Evolutionary conservation across 2,329 filamentous ascomycete genomes (phyloP).

Genomic region (Penicillium sp.): DNA sequence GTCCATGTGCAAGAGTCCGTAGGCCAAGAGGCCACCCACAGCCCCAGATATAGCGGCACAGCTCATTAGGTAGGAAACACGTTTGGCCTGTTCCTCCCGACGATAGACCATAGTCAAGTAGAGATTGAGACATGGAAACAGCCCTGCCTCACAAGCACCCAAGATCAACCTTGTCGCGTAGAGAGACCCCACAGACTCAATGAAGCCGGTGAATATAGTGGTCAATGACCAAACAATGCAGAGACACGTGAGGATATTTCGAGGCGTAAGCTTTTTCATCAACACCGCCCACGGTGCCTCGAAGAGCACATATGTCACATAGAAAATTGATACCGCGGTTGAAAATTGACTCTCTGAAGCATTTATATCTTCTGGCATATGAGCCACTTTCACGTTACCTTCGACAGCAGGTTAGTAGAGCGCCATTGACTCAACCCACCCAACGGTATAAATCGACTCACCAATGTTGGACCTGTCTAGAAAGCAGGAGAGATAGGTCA

Average conservation of each 20-base stretch:
- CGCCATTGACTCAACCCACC: no score
- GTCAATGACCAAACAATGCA: slow-evolving; percentile 52
- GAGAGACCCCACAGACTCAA: slow-evolving; percentile 42
- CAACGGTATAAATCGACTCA: slow-evolving; percentile 11
- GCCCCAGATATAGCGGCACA: slow-evolving; percentile 43
- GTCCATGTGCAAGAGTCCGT: slow-evolving; percentile 47
- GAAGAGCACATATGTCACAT: slow-evolving; percentile 53
- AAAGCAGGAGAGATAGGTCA: slow-evolving; percentile 58
- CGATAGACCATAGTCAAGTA: slow-evolving; percentile 46
- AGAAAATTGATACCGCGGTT: slow-evolving; percentile 55
- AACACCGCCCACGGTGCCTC: slow-evolving; percentile 51
- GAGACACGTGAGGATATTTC: slow-evolving; percentile 42
- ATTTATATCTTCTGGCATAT: slow-evolving; percentile 50
- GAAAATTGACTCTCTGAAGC: slow-evolving; percentile 46
- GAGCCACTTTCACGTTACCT: slow-evolving; percentile 52
- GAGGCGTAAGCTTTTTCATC: slow-evolving; percentile 51
- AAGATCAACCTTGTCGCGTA: slow-evolving; percentile 44
- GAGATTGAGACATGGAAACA: slow-evolving; percentile 44
- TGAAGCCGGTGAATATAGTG: slow-evolving; percentile 52
- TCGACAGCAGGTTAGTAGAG: neutral
- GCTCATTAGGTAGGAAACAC: slow-evolving; percentile 45
- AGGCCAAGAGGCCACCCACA: slow-evolving; percentile 43
- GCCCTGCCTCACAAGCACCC: slow-evolving; percentile 39
- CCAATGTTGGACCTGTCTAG: slow-evolving; percentile 58
- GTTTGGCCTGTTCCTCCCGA: slow-evolving; percentile 43